Evolutionary conservation across 441 rosid species (phyloP), one percentile per base, ranked within the genome.

Genomic region (Syzygium malaccense): DNA sequence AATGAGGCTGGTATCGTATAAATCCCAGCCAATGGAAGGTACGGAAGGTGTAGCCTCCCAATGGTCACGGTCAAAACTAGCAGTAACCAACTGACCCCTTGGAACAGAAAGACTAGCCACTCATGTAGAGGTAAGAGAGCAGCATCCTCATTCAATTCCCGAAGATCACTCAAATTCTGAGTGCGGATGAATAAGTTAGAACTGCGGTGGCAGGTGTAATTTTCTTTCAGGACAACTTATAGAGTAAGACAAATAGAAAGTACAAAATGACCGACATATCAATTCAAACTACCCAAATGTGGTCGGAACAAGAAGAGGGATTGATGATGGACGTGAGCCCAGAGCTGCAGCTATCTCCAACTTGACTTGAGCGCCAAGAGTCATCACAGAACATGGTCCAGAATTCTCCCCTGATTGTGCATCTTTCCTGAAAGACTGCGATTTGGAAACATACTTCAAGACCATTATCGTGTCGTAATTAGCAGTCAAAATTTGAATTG

Each of bases 11-110:
- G 45, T 55, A 88, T 49, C 13, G 89, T 86, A 88, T 86, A 90
- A 48, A 92, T 55, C 66, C 88, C 90, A 91, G 89, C 55, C 10
- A 86, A 86, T 85, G 86, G 19, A 14, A 26, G 19, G 23, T 55
- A 37, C 12, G 88, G 88, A 87, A 86, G 55, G n/a, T 71, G 80
- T 41, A 88, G 75, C 78, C 89, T 88, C 60, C 83, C 88, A 45
- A 89, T 48, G 89, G 88, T 71, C 55, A 91, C 45, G 5, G 87
- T 71, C n/a, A 90, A 33, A 88, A 86, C 87, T 25, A 93, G 80
- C 55, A 91, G 87, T 85, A 90, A 78, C 96, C 94, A 93, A 37
- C 92, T 90, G 88, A 89, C 89, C 57, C 96, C 94, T 79, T 92
- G 93, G 88, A 90, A 87, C 23, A 91, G 32, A 78, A 89, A 86